Percentiles rank a stretch among this genome's conserved stretches.
These are phyloP conservation scores for Rhodosorus marinus DNA, from an alignment of 23 red algal species.

Conservation along the genomic window DNA sequence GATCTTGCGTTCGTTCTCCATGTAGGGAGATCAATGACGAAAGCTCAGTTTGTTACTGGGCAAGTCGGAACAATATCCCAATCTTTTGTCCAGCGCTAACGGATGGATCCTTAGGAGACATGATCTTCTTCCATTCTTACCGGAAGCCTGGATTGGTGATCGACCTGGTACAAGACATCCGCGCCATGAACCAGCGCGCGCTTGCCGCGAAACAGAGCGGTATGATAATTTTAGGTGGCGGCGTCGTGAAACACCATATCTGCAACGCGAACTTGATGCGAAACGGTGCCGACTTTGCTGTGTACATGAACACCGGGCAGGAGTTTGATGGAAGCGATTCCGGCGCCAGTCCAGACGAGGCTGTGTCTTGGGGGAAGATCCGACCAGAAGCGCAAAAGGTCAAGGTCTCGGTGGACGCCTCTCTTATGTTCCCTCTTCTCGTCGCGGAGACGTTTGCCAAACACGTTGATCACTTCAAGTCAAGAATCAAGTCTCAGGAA, in stretches of 20 bases:
- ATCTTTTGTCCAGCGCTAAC: slow-evolving; percentile 96
- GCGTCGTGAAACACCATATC: slow-evolving; percentile 94
- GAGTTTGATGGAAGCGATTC: slow-evolving; percentile 93
- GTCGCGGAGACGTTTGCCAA: slow-evolving; percentile 83
- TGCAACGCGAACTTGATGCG: slow-evolving; percentile 98
- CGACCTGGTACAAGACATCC: slow-evolving; percentile 76
- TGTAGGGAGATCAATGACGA: slow-evolving; percentile 45
- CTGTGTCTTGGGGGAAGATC: slow-evolving; percentile 97
- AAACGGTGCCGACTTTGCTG: slow-evolving; percentile 89
- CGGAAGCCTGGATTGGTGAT: slow-evolving; percentile 58
- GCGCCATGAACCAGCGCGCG: slow-evolving; percentile 37
- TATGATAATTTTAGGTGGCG: slow-evolving; percentile 85
- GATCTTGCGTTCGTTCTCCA: too few species aligned
- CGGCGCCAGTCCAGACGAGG: slow-evolving; percentile 84
- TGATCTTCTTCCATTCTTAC: slow-evolving; percentile 94
- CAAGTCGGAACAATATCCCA: slow-evolving; percentile 70
- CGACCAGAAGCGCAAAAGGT: slow-evolving; percentile 27
- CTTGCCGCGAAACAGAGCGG: slow-evolving; percentile 55
- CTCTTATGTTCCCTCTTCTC: slow-evolving; percentile 76
- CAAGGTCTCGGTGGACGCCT: slow-evolving; percentile 73
- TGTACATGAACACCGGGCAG: slow-evolving; percentile 85
- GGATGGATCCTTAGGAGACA: slow-evolving; percentile 87
- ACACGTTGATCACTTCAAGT: too few species aligned
- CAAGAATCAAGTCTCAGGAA: too few species aligned
- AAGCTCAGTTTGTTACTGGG: slow-evolving; percentile 77